phyloP scores from a whole-genome alignment of 2,329 filamentous ascomycete species.

The Neonectria neomacrospora region DNA sequence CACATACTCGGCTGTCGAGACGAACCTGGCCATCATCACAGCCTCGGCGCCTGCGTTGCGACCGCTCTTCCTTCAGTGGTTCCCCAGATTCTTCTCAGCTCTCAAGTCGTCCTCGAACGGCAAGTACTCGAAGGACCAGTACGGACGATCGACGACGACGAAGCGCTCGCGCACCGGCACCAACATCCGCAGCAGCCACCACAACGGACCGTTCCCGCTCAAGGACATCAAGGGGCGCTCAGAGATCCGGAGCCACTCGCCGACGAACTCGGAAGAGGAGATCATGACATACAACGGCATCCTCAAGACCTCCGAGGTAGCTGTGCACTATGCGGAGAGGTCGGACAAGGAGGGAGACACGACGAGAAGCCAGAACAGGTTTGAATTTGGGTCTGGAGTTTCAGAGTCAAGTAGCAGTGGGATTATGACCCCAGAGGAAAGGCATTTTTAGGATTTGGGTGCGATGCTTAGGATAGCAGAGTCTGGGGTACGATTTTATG shows the following conservation, averaged over 20 bases:
- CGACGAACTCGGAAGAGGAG: conserved; percentile 51
- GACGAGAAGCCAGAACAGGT: background rate
- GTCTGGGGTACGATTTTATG: background rate
- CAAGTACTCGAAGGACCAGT: conserved; percentile 30
- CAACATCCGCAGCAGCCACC: conserved; percentile 17
- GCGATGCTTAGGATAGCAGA: background rate
- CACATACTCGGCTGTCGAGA: conserved; percentile 49
- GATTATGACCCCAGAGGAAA: conserved; percentile 12
- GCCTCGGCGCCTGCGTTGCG: conserved; percentile 51
- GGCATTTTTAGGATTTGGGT: conserved; percentile 6
- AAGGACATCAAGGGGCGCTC: conserved; percentile 46
- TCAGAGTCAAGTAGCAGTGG: conserved; percentile 24
- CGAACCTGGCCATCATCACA: conserved; percentile 52
- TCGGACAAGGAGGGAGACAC: conserved; percentile 5
- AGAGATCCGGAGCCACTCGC: conserved; percentile 48
- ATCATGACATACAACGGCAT: conserved; percentile 55
- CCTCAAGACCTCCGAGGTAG: conserved; percentile 46
- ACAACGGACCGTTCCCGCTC: conserved; percentile 36
- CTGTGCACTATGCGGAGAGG: conserved; percentile 27
- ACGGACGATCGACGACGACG: conserved; percentile 20
- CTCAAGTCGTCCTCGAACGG: conserved; percentile 31
- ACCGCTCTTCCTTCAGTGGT: conserved; percentile 48
- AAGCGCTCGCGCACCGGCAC: conserved; percentile 30
- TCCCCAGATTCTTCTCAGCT: conserved; percentile 48
- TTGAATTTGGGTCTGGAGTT: conserved; percentile 5